Percentiles rank a stretch among this genome's conserved stretches.
These are phyloP conservation scores for Sungouiozyma ichnusensis DNA, from an alignment of 805 yeast genomes.

Conservation along the genomic window DNA sequence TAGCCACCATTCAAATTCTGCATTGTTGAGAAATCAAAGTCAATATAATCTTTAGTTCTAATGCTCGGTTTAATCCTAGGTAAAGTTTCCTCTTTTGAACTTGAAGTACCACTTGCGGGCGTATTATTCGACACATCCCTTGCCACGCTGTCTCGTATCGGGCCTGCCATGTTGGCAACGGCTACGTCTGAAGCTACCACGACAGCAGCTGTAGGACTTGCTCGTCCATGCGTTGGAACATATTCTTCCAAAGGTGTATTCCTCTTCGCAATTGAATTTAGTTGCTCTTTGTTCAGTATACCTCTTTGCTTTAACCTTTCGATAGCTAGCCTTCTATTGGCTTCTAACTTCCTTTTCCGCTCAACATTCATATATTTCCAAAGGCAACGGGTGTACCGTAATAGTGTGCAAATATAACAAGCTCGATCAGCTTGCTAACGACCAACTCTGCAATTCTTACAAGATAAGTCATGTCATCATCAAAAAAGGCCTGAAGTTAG, in stretches of 20 bases:
- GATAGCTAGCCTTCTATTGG: conserved; percentile 51
- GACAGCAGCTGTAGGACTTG: too few relatives aligned
- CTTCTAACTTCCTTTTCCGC: conserved; percentile 35
- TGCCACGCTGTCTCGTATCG: not conserved
- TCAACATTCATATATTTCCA: conserved; percentile 21
- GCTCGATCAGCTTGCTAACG: too few relatives aligned
- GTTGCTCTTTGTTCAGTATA: conserved; percentile 17
- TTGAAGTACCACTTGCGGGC: not conserved
- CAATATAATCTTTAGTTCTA: conserved; percentile 58
- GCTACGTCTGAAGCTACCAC: not conserved
- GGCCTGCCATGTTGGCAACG: not conserved
- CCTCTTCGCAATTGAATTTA: conserved; percentile 15
- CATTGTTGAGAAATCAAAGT: conserved; percentile 86
- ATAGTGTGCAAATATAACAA: not conserved
- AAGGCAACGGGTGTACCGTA: not conserved
- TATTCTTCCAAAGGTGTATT: conserved; percentile 8
- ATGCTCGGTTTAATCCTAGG: conserved; percentile 36
- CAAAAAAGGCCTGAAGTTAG: too few relatives aligned
- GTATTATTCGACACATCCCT: too few relatives aligned
- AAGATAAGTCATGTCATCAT: too few relatives aligned
- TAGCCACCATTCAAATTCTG: conserved; percentile 83
- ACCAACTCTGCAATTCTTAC: too few relatives aligned
- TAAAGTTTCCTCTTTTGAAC: not conserved
- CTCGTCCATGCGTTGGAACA: too few relatives aligned
- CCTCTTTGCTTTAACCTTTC: conserved; percentile 45